These are phyloP conservation scores for Pichia californica DNA, from an alignment of 805 yeast genomes.

Conservation along the genomic window DNA sequence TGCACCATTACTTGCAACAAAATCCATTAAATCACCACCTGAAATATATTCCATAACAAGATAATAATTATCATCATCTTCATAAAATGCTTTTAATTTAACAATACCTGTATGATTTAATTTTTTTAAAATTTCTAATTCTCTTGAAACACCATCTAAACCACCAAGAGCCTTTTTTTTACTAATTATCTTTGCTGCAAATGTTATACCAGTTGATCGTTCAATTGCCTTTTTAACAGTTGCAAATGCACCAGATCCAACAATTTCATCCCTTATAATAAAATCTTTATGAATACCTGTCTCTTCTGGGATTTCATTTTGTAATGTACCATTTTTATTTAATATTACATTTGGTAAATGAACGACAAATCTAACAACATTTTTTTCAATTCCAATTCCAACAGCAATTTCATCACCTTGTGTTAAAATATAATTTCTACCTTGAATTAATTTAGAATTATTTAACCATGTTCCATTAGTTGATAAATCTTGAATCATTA, in stretches of 20 bases:
- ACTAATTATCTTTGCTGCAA: slow-evolving; percentile 85
- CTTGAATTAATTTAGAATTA: slow-evolving; percentile 63
- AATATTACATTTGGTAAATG: slow-evolving; percentile 34
- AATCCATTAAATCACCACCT: slow-evolving; percentile 98
- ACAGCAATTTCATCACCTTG: slow-evolving; percentile 94
- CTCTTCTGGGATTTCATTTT: slow-evolving; percentile 7
- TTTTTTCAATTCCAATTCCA: slow-evolving; percentile 78
- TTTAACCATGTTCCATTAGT: slow-evolving; percentile 93
- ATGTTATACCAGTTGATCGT: slow-evolving; percentile 75
- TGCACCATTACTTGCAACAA: slow-evolving; percentile 86
- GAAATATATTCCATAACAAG: slow-evolving; percentile 93
- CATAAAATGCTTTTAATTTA: slow-evolving; percentile 73
- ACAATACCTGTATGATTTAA: slow-evolving; percentile 85
- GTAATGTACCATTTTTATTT: not conserved
- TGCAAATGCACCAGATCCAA: slow-evolving; percentile 99
- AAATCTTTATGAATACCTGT: slow-evolving; percentile 39
- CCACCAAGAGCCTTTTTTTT: slow-evolving; percentile 74
- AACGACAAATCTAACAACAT: slow-evolving; percentile 48
- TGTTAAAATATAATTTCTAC: slow-evolving; percentile 69
- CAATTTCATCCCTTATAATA: slow-evolving; percentile 73
- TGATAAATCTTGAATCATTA: slow-evolving; percentile 65
- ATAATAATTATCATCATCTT: slow-evolving; percentile 74
- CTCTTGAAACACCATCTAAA: slow-evolving; percentile 77
- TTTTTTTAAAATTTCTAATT: slow-evolving; percentile 69
- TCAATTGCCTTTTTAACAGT: slow-evolving; percentile 89